These are phyloP conservation scores for Pleodorina starrii DNA, from an alignment of 139 green algal species.

Conservation along the genomic window DNA sequence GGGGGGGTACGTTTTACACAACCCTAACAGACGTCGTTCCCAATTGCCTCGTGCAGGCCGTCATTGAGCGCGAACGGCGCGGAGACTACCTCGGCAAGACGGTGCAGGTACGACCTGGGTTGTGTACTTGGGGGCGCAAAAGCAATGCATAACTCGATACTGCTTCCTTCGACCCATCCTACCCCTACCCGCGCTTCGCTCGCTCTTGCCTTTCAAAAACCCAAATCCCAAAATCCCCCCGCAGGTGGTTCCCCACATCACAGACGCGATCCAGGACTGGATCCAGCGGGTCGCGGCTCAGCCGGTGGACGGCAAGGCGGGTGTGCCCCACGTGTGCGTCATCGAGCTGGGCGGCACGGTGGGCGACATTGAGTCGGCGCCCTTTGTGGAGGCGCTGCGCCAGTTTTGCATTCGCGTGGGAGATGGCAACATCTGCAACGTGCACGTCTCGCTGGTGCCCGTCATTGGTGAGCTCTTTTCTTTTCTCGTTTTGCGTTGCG, in stretches of 20 bases:
- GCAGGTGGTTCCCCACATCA: slow-evolving; percentile 97
- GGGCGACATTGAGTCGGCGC: slow-evolving; percentile 98
- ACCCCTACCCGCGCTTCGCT: no score
- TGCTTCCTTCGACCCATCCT: no score
- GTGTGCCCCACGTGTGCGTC: slow-evolving; percentile 94
- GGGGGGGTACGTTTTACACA: no score
- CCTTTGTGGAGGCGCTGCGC: slow-evolving; percentile 95
- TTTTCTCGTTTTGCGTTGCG: no score
- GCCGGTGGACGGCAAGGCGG: slow-evolving; percentile 89
- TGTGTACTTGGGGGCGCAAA: no score
- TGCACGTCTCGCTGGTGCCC: slow-evolving; percentile 97
- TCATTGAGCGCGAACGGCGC: slow-evolving; percentile 94
- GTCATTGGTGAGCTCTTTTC: slow-evolving; percentile 82
- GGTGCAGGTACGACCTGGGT: slow-evolving; percentile 92
- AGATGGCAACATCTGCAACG: slow-evolving; percentile 85
- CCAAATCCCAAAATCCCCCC: no score
- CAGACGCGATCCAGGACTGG: slow-evolving; percentile 98
- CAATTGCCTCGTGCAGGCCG: slow-evolving; percentile 43
- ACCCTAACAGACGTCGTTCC: no score
- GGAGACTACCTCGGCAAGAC: slow-evolving; percentile 99
- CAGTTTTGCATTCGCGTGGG: slow-evolving; percentile 85
- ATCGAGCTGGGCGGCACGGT: slow-evolving; percentile 99
- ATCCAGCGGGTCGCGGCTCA: slow-evolving; percentile 96
- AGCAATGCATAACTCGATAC: no score
- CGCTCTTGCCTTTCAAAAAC: no score